phyloP scores from a whole-genome alignment of 768 basidiomycete species.

The Ramaria sp. region DNA sequence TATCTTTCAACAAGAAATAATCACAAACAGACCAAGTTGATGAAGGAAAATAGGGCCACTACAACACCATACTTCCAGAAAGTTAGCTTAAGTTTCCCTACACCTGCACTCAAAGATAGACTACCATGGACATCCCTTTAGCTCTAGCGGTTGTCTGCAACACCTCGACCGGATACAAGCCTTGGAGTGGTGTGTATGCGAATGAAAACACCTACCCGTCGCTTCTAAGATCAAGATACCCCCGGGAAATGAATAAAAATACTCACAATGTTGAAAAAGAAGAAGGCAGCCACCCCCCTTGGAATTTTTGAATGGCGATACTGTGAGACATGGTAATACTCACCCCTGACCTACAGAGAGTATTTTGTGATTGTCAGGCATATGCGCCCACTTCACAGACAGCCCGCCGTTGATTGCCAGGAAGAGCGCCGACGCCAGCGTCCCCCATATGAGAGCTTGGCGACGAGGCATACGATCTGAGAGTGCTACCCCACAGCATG shows the following conservation, averaged over 20 bases:
- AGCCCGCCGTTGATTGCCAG: constrained; percentile 16
- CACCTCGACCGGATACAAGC: constrained; percentile 45
- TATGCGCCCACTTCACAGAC: constrained; percentile 12
- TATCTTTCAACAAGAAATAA: neutral
- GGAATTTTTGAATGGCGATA: neutral
- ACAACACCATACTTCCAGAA: constrained; percentile 21
- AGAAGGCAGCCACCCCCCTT: constrained; percentile 20
- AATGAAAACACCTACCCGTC: constrained; percentile 29
- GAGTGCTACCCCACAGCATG: constrained; percentile 20
- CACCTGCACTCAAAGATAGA: neutral
- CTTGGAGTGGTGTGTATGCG: constrained; percentile 51
- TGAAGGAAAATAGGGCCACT: constrained; percentile 24
- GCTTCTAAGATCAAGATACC: neutral
- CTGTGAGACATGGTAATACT: neutral
- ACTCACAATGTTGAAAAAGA: constrained; percentile 39
- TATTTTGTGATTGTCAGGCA: constrained; percentile 9
- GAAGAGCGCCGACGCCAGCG: constrained; percentile 18
- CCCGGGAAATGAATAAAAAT: neutral
- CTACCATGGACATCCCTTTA: constrained; percentile 45
- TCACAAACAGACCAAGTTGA: constrained; percentile 26
- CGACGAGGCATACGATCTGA: constrained; percentile 22
- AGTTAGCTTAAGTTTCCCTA: neutral
- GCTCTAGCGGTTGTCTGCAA: constrained; percentile 47
- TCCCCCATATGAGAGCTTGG: constrained; percentile 23
- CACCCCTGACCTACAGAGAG: constrained; percentile 19